A percentile compares a stretch with the other conserved stretches of the same genome.
These are phyloP conservation scores for Colletotrichum sp. DNA, from an alignment of 2,329 filamentous ascomycete genomes.

Conservation along the genomic window DNA sequence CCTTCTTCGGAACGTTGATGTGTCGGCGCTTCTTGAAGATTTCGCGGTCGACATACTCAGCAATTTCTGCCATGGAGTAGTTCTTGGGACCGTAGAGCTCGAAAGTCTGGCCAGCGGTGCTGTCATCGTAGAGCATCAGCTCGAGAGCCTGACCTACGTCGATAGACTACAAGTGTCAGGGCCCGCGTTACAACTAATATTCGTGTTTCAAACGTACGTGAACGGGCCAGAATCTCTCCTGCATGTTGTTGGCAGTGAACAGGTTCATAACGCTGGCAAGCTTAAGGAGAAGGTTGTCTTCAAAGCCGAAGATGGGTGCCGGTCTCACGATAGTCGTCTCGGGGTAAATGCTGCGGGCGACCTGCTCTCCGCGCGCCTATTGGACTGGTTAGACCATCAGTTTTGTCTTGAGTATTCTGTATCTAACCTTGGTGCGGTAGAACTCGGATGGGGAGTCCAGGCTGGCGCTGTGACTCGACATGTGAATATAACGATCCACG, in stretches of 20 bases:
- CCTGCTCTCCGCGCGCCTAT: constrained; percentile 78
- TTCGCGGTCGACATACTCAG: constrained; percentile 86
- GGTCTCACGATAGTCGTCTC: constrained; percentile 97
- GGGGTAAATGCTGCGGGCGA: constrained; percentile 88
- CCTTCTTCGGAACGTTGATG: constrained; percentile 84
- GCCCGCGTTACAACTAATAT: background rate
- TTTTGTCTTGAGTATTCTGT: background rate
- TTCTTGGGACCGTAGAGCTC: constrained; percentile 94
- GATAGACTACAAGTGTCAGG: constrained; percentile 64
- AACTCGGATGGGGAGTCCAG: constrained; percentile 84
- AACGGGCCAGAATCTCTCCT: constrained; percentile 88
- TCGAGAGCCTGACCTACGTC: constrained; percentile 91
- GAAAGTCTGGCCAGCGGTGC: constrained; percentile 86
- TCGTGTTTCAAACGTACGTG: constrained; percentile 65
- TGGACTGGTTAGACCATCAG: constrained; percentile 5
- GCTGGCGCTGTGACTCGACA: constrained; percentile 92
- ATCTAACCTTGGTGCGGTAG: constrained; percentile 80
- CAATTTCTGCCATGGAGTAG: constrained; percentile 88
- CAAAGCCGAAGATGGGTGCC: constrained; percentile 91
- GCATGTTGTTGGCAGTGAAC: constrained; percentile 91
- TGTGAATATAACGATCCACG: constrained; percentile 93
- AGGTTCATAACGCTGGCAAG: constrained; percentile 82
- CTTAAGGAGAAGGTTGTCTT: constrained; percentile 88
- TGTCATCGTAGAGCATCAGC: constrained; percentile 89
- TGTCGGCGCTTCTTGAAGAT: constrained; percentile 89